Percentiles rank a stretch among this genome's conserved stretches.
phyloP scores from a whole-genome alignment of 1,139 yeast genomes.

The Magnusiomyces suaveolens region DNA sequence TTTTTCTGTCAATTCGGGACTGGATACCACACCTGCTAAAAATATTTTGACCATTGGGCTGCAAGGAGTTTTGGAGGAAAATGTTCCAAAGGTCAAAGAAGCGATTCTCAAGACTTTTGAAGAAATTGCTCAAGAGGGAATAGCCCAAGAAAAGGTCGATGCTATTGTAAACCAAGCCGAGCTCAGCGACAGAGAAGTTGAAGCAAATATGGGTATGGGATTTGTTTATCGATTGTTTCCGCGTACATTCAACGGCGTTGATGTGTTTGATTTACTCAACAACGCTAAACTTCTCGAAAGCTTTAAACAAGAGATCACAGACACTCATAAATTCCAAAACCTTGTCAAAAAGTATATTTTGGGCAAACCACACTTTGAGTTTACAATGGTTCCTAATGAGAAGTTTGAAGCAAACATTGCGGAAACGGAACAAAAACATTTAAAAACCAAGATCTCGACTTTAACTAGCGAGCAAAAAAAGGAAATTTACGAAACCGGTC shows the following conservation, averaged over 20 bases:
- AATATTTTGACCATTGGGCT: conserved; percentile 78
- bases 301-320: conserved; percentile 52
- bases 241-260: conserved; percentile 71
- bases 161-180: conserved; percentile 88
- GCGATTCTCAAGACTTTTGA: conserved; percentile 37
- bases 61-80: conserved; percentile 55
- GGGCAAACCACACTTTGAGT: conserved; percentile 51
- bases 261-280: conserved; percentile 57
- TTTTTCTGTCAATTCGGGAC: conserved; percentile 78
- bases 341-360: conserved; percentile 48
- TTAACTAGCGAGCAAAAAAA: conserved; percentile 50
- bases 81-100: conserved; percentile 37
- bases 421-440: conserved; percentile 47
- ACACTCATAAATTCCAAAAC: conserved; percentile 49
- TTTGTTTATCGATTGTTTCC: conserved; percentile 66
- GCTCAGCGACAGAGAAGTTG: conserved; percentile 71
- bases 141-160: conserved; percentile 57
- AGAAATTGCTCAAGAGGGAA: conserved; percentile 33
- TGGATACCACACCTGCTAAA: conserved; percentile 72
- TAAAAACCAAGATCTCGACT: conserved; percentile 37
- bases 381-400: conserved; percentile 64
- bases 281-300: conserved; percentile 50
- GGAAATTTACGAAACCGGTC: conserved; percentile 52
- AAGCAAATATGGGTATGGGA: conserved; percentile 82
- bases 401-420: conserved; percentile 42